Evolutionary conservation across 192 early-diverging fungal genomes (phyloP).

Genomic region (Podila minutissima): DNA sequence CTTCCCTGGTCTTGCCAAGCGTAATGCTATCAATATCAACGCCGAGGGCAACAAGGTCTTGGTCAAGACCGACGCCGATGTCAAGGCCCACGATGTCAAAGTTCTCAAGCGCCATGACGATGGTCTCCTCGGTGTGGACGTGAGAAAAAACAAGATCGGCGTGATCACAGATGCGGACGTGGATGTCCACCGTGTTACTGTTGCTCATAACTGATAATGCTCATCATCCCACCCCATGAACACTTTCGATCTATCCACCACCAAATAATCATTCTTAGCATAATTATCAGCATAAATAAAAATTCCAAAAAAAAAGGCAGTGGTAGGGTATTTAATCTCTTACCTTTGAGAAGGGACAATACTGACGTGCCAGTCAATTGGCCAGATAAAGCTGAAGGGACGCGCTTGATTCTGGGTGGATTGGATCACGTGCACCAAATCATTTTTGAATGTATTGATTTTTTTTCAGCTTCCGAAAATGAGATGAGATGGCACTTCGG

Average conservation of each 20-base stretch:
- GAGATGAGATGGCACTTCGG: neutral
- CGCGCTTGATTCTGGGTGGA: too few relatives aligned
- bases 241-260: too few relatives aligned
- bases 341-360: too few relatives aligned
- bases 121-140: neutral
- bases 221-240: neutral
- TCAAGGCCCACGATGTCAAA: neutral
- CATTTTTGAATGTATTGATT: too few relatives aligned
- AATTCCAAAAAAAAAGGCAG: too few relatives aligned
- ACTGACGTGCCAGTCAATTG: too few relatives aligned
- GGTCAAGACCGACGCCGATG: neutral
- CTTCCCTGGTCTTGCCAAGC: neutral
- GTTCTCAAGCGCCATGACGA: constrained; percentile 12
- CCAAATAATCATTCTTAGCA: too few relatives aligned
- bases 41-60: constrained; percentile 1
- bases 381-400: too few relatives aligned
- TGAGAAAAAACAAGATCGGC: neutral
- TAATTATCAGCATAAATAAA: too few relatives aligned
- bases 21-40: neutral
- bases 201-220: neutral
- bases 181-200: neutral
- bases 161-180: neutral
- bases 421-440: too few relatives aligned
- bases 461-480: too few relatives aligned
- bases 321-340: too few relatives aligned